phyloP scores from a whole-genome alignment of 257 asterid genomes.

The Solanum raphanifolium region DNA sequence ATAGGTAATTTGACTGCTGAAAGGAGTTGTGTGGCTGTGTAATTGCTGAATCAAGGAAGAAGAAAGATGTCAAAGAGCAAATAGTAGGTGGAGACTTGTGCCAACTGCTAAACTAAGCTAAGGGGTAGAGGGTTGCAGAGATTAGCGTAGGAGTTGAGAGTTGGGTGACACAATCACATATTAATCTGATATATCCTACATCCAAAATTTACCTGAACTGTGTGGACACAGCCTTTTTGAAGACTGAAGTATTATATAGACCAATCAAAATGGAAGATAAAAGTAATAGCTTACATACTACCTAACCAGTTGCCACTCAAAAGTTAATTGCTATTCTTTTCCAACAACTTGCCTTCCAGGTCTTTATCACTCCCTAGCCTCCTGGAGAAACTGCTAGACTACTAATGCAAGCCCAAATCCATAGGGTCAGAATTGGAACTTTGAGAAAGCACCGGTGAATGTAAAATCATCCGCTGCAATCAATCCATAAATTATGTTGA shows the following conservation, averaged over 20 bases:
- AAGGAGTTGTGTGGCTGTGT: background rate
- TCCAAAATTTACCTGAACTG: background rate
- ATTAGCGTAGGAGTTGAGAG: background rate
- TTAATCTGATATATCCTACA: background rate
- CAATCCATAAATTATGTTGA: background rate
- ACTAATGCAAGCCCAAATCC: background rate
- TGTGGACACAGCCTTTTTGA: background rate
- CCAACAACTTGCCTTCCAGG: background rate
- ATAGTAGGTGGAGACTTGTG: background rate
- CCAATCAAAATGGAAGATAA: background rate
- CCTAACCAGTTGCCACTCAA: background rate
- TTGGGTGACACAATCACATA: background rate
- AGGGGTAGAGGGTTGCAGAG: background rate
- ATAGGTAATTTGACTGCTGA: background rate
- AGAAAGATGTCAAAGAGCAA: background rate
- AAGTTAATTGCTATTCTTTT: background rate
- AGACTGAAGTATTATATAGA: background rate
- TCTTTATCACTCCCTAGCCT: background rate
- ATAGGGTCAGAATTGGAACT: background rate
- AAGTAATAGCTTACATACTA: background rate
- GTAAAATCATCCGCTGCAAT: background rate
- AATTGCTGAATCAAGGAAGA: background rate
- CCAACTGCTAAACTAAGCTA: background rate
- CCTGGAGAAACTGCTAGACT: background rate
- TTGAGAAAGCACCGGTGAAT: background rate